Evolutionary conservation across 129 eudicot genomes (phyloP).

Genomic region (Erigeron canadensis): DNA sequence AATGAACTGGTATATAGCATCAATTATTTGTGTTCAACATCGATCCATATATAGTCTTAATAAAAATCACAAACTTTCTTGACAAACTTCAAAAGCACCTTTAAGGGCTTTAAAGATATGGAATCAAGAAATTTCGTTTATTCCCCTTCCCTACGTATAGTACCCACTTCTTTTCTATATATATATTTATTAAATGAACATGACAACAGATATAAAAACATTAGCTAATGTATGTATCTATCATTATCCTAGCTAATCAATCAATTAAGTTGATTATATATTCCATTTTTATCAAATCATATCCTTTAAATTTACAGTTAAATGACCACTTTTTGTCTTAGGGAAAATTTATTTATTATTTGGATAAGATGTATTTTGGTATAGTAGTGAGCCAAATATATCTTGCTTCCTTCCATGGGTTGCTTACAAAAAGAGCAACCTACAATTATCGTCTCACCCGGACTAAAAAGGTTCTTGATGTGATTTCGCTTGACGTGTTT

Average conservation of each 20-base stretch:
- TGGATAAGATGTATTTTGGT: conserved; percentile 20
- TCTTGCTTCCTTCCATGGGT: conserved; percentile 31
- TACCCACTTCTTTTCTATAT: neutral
- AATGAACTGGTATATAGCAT: conserved; percentile 2
- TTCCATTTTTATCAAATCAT: conserved; percentile 21
- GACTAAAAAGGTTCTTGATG: conserved; percentile 12
- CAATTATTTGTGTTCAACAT: conserved; percentile 10
- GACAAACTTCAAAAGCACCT: conserved; percentile 31
- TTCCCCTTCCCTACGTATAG: neutral
- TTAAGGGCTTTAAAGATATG: conserved; percentile 14
- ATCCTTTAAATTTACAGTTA: conserved; percentile 15
- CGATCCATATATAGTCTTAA: neutral
- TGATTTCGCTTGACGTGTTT: neutral
- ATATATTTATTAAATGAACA: conserved; percentile 18
- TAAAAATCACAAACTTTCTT: conserved; percentile 19
- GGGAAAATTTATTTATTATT: conserved; percentile 6
- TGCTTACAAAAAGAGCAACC: conserved; percentile 26
- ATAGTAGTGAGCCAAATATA: conserved; percentile 21
- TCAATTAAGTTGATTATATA: conserved; percentile 28
- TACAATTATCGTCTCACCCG: conserved; percentile 15
- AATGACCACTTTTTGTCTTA: neutral
- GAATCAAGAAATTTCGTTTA: conserved; percentile 22
- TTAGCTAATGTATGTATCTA: conserved; percentile 8
- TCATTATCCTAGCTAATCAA: conserved; percentile 26
- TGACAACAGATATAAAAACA: conserved; percentile 12